Evolutionary conservation across 2,329 filamentous ascomycete genomes (phyloP), one percentile per base, ranked within the genome.

Genomic region (Chaetomiaceae sp.): DNA sequence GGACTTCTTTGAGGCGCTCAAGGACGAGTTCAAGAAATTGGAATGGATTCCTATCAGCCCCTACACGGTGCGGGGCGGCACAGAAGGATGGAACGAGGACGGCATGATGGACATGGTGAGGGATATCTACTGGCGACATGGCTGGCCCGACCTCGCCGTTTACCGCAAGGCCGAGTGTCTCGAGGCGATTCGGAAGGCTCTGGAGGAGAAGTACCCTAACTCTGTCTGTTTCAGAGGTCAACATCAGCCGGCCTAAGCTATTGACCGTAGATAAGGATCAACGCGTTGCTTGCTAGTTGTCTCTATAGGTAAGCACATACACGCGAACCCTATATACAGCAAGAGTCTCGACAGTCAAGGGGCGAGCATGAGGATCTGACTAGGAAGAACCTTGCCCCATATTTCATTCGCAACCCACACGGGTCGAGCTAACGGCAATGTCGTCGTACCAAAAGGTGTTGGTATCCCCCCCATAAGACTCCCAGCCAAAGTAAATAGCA

Each of bases 361-460:
- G n/a, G n/a, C n/a, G n/a, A n/a, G n/a, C n/a, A n/a, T n/a, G n/a
- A n/a, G n/a, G n/a, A n/a, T n/a, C n/a, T n/a, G n/a, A n/a, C n/a
- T n/a, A n/a, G n/a, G n/a, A n/a, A n/a, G n/a, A n/a, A n/a, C n/a
- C n/a, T n/a, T n/a, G n/a, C n/a, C n/a, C n/a, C n/a, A n/a, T n/a
- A n/a, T 1, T 23, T 20, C 40, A 48, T 17, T 33, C 17, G 59
- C 80, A 82, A 29, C 79, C 79, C 59, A 80, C 69, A 29, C 77
- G 70, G 19, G 63, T 74, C 37, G 72, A 71, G 60, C 69, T 69
- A 43, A 84, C 65, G 9, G 67, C 72, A 59, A 84, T 74, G 61
- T 84, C 81, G 59, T 84, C 81, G 57, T 82, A 84, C 80, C 80
- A 83, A 60, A 84, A 77, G 1, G 81, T 84, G 65, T 84, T 84